Evolutionary conservation across 2,329 filamentous ascomycete species (phyloP).

Genomic region (Talaromyces sp.): DNA sequence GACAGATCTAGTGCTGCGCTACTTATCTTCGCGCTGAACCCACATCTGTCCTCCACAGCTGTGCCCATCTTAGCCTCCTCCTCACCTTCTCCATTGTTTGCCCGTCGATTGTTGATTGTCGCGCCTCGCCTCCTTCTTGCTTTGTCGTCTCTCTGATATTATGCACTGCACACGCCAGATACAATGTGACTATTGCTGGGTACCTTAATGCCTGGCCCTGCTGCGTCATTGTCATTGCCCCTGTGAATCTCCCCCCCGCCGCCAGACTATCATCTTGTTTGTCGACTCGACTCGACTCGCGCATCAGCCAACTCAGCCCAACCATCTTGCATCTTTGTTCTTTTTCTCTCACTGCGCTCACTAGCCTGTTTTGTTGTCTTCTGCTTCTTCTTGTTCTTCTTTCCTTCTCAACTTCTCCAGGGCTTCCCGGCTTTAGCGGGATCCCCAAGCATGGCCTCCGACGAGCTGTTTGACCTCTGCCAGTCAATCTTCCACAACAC

Average conservation of each 20-base stretch:
- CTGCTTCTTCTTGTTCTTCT: background rate
- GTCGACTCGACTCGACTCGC: background rate
- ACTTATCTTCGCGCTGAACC: background rate
- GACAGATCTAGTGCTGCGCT: background rate
- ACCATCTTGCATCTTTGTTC: background rate
- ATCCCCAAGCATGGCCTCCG: constrained; percentile 67
- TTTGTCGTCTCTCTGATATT: background rate
- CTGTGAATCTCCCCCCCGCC: constrained; percentile 8
- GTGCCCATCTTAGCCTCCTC: background rate
- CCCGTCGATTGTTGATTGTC: background rate
- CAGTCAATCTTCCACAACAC: constrained; percentile 76
- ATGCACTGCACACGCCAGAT: background rate
- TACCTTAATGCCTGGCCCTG: constrained; percentile 3
- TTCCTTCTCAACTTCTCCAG: background rate
- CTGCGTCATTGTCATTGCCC: constrained; percentile 1
- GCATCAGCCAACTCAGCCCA: background rate
- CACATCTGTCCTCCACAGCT: background rate
- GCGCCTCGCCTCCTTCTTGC: background rate
- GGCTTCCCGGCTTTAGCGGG: background rate
- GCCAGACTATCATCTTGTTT: background rate
- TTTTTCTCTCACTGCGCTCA: background rate
- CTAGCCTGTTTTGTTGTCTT: background rate
- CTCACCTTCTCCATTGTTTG: background rate
- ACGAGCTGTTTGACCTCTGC: constrained; percentile 84
- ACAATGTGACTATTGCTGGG: constrained; percentile 12